These are phyloP conservation scores for Melanogaster broomeanus DNA, from an alignment of 768 basidiomycete genomes.

Conservation along the genomic window DNA sequence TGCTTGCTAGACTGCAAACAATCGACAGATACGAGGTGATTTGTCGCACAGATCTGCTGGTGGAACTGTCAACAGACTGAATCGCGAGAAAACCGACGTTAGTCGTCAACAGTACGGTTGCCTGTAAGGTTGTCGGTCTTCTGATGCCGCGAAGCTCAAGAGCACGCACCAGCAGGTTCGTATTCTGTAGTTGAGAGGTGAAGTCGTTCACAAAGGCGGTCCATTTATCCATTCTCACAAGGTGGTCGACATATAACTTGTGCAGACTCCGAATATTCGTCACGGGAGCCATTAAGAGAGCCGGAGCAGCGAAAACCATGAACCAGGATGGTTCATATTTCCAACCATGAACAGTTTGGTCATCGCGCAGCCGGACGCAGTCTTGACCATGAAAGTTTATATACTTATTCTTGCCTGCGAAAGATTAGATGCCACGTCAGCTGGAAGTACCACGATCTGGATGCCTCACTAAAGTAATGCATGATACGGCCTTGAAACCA, in stretches of 20 bases:
- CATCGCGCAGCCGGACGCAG: constrained; percentile 31
- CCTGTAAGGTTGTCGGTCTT: constrained; percentile 28
- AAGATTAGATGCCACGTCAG: not conserved
- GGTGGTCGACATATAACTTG: constrained; percentile 43
- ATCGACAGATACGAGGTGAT: constrained; percentile 42
- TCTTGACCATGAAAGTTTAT: constrained; percentile 39
- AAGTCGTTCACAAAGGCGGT: constrained; percentile 40
- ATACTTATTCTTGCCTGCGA: constrained; percentile 24
- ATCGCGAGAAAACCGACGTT: constrained; percentile 58
- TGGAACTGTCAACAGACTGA: constrained; percentile 33
- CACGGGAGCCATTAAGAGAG: constrained; percentile 49
- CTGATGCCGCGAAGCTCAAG: not conserved
- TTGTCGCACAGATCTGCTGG: constrained; percentile 27
- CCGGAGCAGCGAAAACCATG: constrained; percentile 35
- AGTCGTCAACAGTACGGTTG: constrained; percentile 50
- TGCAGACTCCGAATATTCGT: constrained; percentile 42
- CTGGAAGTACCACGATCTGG: not conserved
- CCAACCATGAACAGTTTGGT: constrained; percentile 25
- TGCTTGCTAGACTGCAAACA: constrained; percentile 35
- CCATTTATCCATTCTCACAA: constrained; percentile 39
- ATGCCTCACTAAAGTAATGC: constrained; percentile 33
- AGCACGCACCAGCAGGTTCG: constrained; percentile 43
- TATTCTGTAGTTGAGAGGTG: constrained; percentile 46
- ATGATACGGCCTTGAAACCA: constrained; percentile 40
- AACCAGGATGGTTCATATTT: constrained; percentile 31